Percentiles rank a stretch among this genome's conserved stretches.
These are phyloP conservation scores for Colletotrichum trifolii DNA, from an alignment of 2,329 filamentous ascomycete genomes.

Conservation along the genomic window DNA sequence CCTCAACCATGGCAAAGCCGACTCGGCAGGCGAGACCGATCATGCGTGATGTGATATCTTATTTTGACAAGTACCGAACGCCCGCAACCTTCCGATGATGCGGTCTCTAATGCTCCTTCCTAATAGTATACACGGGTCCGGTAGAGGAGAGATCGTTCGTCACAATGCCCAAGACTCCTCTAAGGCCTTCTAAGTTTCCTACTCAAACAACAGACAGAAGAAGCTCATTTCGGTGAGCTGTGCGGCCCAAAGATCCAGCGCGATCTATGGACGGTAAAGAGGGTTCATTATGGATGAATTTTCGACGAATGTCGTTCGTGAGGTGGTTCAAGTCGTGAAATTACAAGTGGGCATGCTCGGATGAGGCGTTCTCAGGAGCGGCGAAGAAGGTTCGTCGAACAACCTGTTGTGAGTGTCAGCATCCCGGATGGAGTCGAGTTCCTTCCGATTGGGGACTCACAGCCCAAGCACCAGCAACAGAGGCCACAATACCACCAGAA, in stretches of 20 bases:
- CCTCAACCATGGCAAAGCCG: too few relatives aligned
- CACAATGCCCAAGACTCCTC: conserved; percentile 48
- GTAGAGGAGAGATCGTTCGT: conserved; percentile 66
- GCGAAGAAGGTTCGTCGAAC: conserved; percentile 56
- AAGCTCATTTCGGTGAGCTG: conserved; percentile 37
- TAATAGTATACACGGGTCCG: conserved; percentile 63
- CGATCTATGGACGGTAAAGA: conserved; percentile 17
- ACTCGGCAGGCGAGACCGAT: too few relatives aligned
- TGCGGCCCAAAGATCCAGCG: conserved; percentile 24
- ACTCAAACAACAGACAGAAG: conserved; percentile 37
- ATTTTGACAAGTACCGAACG: conserved; percentile 31
- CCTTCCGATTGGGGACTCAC: conserved; percentile 67
- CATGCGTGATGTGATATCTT: conserved; percentile 8
- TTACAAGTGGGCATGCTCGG: conserved; percentile 37
- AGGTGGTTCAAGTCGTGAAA: conserved; percentile 27
- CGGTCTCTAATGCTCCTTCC: conserved; percentile 59
- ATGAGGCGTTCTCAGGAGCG: conserved; percentile 44
- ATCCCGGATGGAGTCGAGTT: neutral
- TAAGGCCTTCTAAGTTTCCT: conserved; percentile 39
- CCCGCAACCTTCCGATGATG: conserved; percentile 32
- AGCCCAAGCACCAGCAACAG: conserved; percentile 87
- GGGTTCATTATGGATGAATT: conserved; percentile 31
- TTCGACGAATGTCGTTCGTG: conserved; percentile 30
- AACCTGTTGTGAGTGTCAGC: conserved; percentile 43
- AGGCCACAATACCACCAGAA: conserved; percentile 88